These are phyloP conservation scores for Xylaria acuta DNA, from an alignment of 495 filamentous ascomycete species.

Conservation along the genomic window DNA sequence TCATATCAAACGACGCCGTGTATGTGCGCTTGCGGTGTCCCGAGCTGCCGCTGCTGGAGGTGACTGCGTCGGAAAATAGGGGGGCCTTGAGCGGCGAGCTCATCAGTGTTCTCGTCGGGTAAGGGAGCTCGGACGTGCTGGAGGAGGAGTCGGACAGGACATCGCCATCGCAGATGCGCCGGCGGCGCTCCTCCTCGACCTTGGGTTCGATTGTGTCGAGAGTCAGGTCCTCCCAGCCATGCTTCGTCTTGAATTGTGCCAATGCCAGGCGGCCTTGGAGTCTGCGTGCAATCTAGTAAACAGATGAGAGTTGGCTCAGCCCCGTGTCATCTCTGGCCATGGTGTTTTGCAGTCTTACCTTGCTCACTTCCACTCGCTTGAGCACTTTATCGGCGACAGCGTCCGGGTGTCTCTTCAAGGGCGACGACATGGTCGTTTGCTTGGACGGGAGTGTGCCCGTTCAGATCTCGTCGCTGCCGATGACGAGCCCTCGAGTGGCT, in stretches of 20 bases:
- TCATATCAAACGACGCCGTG: constrained; percentile 56
- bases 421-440: constrained; percentile 58
- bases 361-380: constrained; percentile 78
- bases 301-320: constrained; percentile 29
- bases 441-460: constrained; percentile 32
- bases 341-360: constrained; percentile 61
- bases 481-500: constrained; percentile 35
- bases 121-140: constrained; percentile 66
- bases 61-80: constrained; percentile 73
- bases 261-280: constrained; percentile 92
- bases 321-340: background rate
- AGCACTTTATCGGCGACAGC: constrained; percentile 73
- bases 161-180: constrained; percentile 67
- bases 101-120: constrained; percentile 57
- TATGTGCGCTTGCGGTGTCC: constrained; percentile 65
- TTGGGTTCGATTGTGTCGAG: constrained; percentile 76
- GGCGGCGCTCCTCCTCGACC: constrained; percentile 74
- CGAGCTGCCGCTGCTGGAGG: constrained; percentile 60
- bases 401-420: constrained; percentile 65
- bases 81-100: constrained; percentile 70
- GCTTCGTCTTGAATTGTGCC: constrained; percentile 94
- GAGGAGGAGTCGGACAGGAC: constrained; percentile 82
- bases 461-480: constrained; percentile 23
- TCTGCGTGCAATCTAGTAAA: constrained; percentile 80
- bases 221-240: constrained; percentile 82